A percentile compares a stretch with the other conserved stretches of the same genome.
Evolutionary conservation across 2,329 filamentous ascomycete species (phyloP).

Genomic region (Didymella glomerata): DNA sequence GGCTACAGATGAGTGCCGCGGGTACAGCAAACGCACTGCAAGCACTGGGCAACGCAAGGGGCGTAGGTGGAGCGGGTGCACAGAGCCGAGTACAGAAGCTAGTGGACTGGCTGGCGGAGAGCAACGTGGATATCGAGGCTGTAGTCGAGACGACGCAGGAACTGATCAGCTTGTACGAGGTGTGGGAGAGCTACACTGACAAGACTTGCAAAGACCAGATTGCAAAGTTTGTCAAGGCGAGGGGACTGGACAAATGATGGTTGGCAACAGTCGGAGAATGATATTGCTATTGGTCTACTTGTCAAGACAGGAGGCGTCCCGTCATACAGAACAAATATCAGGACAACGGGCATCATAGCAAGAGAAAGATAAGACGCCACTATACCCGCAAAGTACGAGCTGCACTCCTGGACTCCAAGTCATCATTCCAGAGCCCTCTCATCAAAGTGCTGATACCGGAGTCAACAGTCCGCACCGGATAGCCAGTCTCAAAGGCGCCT

Average conservation of each 20-base stretch:
- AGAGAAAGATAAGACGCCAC: background rate
- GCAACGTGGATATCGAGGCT: slow-evolving; percentile 81
- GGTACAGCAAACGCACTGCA: slow-evolving; percentile 52
- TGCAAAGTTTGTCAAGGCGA: slow-evolving; percentile 67
- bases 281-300: background rate
- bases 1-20: slow-evolving; percentile 56
- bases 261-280: background rate
- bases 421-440: background rate
- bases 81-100: slow-evolving; percentile 70
- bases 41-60: slow-evolving; percentile 45
- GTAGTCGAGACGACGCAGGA: slow-evolving; percentile 92
- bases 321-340: background rate
- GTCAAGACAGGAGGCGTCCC: background rate
- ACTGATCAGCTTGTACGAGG: slow-evolving; percentile 86
- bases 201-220: slow-evolving; percentile 71
- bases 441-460: slow-evolving; percentile 30
- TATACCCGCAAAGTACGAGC: background rate
- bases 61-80: slow-evolving; percentile 37
- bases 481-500: slow-evolving; percentile 14
- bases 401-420: background rate
- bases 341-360: background rate
- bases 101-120: slow-evolving; percentile 84
- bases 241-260: slow-evolving; percentile 63
- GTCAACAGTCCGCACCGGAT: slow-evolving; percentile 26
- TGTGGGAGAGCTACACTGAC: slow-evolving; percentile 72